A percentile compares a stretch with the other conserved stretches of the same genome.
phyloP scores from a whole-genome alignment of 2,329 filamentous ascomycete genomes.

The Stemphylium vesicarium region DNA sequence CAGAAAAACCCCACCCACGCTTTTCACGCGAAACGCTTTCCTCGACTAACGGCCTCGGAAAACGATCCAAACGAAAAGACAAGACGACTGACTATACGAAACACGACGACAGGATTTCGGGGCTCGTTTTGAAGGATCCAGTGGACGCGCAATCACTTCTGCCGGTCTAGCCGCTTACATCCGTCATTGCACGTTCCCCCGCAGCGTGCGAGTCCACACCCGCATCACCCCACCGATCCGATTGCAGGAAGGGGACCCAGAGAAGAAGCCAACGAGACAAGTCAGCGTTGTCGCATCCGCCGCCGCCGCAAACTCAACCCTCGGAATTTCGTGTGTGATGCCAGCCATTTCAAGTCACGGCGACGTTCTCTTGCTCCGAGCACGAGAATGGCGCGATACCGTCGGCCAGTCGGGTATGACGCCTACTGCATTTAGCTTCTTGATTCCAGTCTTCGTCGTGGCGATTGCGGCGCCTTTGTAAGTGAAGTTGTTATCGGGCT shows the following conservation, averaged over 20 bases:
- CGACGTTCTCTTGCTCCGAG: conserved; percentile 6
- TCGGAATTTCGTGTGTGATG: conserved; percentile 6
- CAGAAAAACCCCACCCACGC: background rate
- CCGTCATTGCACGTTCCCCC: conserved; percentile 1
- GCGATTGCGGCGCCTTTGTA: conserved; percentile 40
- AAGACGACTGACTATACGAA: background rate
- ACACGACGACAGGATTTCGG: background rate
- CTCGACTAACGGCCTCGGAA: background rate
- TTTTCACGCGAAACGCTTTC: background rate
- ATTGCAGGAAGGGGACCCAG: background rate
- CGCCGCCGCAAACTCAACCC: background rate
- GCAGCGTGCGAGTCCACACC: background rate
- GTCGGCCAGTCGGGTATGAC: conserved; percentile 31
- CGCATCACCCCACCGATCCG: background rate
- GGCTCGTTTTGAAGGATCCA: background rate
- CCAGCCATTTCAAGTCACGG: conserved; percentile 16
- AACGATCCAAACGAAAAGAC: background rate
- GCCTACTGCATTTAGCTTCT: conserved; percentile 37
- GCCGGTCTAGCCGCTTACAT: conserved; percentile 1
- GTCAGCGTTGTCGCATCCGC: too few relatives aligned
- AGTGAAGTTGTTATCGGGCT: conserved; percentile 26
- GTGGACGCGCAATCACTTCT: background rate
- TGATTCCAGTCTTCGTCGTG: conserved; percentile 38
- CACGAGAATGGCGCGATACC: conserved; percentile 23
- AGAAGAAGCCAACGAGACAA: background rate